Conservation (phyloP, 2,329 filamentous ascomycete genomes). For the Cladosporium sp. region DNA sequence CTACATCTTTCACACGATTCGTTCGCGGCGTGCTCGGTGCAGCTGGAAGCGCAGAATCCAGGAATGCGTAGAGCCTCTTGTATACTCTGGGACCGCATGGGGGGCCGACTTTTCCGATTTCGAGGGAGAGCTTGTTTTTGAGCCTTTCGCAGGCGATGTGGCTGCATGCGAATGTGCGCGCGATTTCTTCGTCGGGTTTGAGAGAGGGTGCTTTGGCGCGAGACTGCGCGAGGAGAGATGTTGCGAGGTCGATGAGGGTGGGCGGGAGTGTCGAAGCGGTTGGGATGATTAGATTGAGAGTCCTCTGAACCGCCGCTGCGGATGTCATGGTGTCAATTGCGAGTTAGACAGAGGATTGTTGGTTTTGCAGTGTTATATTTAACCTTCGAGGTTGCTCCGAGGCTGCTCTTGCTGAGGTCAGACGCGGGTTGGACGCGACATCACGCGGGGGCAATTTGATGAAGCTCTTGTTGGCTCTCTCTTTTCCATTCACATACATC, state of each 20-base stretch:
- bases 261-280: constrained; percentile 65
- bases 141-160: constrained; percentile 88
- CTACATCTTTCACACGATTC: constrained; percentile 10
- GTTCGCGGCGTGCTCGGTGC: constrained; percentile 35
- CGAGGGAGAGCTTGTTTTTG: constrained; percentile 71
- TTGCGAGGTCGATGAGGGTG: constrained; percentile 66
- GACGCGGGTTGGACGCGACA: neutral
- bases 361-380: too few species aligned
- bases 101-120: constrained; percentile 68
- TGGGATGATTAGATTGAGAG: constrained; percentile 69
- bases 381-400: too few species aligned
- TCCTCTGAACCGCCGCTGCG: constrained; percentile 66
- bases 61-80: constrained; percentile 75
- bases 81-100: constrained; percentile 78
- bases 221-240: constrained; percentile 74
- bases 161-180: constrained; percentile 77
- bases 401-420: too few species aligned
- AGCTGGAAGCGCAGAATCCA: constrained; percentile 63
- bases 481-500: neutral
- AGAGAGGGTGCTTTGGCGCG: constrained; percentile 71
- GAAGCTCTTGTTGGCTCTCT: too few species aligned
- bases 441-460: neutral
- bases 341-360: too few species aligned
- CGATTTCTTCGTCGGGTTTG: constrained; percentile 82
- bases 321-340: neutral